Evolutionary conservation across 106 monocot species (phyloP).

Genomic region (Hemerocallis citrina): DNA sequence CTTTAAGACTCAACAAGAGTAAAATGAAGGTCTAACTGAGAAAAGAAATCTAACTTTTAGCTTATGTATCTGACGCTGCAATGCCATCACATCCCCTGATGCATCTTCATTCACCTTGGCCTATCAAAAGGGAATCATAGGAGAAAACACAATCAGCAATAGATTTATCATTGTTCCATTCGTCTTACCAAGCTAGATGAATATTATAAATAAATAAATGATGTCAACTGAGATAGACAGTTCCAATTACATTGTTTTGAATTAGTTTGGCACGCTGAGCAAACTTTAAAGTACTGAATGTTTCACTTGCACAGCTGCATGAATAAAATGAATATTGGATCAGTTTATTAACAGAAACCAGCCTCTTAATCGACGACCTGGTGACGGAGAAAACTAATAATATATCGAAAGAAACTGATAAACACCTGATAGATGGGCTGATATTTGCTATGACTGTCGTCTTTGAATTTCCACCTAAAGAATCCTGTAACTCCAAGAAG

Average conservation of each 20-base stretch:
- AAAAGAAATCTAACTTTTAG: conserved; percentile 33
- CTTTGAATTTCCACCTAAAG: conserved; percentile 80
- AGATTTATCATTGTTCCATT: neutral
- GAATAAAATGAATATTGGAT: conserved; percentile 6
- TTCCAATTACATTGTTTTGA: conserved; percentile 62
- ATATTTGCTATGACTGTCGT: conserved; percentile 66
- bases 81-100: conserved; percentile 55
- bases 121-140: conserved; percentile 14
- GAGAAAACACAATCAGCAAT: neutral
- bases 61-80: conserved; percentile 49
- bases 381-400: neutral
- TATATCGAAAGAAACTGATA: conserved; percentile 1
- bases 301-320: conserved; percentile 63
- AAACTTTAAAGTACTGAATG: conserved; percentile 74
- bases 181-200: neutral
- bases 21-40: neutral
- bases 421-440: conserved; percentile 66
- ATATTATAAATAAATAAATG: neutral
- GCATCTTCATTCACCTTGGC: conserved; percentile 81
- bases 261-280: conserved; percentile 78
- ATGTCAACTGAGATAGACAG: neutral
- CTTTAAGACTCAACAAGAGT: neutral
- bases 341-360: conserved; percentile 4
- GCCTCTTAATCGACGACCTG: neutral
- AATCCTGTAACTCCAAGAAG: conserved; percentile 38